Evolutionary conservation across 164 flowering plant species (phyloP).

Genomic region (Buxus sempervirens): DNA sequence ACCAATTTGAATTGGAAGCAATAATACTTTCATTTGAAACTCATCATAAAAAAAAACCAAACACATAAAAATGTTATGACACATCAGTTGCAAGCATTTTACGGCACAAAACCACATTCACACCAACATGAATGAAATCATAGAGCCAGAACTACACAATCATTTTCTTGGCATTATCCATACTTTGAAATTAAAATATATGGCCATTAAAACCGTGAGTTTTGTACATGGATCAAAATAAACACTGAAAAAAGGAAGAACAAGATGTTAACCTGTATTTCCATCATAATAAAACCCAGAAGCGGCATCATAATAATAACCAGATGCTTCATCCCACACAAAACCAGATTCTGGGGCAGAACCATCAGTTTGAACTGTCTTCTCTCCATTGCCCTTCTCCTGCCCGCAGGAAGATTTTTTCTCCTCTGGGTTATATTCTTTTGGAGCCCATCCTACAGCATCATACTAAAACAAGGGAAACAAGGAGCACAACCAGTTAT

Average conservation of each 20-base stretch:
- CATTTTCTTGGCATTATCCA: too few species aligned
- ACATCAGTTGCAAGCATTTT: too few species aligned
- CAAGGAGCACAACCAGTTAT: background rate
- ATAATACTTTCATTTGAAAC: too few species aligned
- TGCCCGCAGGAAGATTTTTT: conserved; percentile 53
- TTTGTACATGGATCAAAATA: background rate
- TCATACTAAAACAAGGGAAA: conserved; percentile 59
- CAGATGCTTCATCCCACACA: conserved; percentile 99
- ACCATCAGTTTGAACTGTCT: conserved; percentile 40
- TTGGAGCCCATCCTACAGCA: conserved; percentile 99
- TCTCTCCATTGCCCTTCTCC: conserved; percentile 38
- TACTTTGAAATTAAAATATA: too few species aligned
- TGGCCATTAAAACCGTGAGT: too few species aligned
- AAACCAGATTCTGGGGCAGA: conserved; percentile 86
- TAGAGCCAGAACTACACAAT: too few species aligned
- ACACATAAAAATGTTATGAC: too few species aligned
- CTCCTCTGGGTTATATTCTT: conserved; percentile 94
- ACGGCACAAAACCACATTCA: too few species aligned
- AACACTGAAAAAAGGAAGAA: background rate
- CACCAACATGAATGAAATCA: too few species aligned
- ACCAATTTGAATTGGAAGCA: too few species aligned
- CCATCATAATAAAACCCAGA: conserved; percentile 99
- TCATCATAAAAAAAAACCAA: too few species aligned
- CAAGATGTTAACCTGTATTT: conserved; percentile 59
- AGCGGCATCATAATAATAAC: conserved; percentile 97